Percentiles rank a stretch among this genome's conserved stretches.
Conservation (phyloP, 495 filamentous ascomycete species). For the Lentithecium fluviatile region DNA sequence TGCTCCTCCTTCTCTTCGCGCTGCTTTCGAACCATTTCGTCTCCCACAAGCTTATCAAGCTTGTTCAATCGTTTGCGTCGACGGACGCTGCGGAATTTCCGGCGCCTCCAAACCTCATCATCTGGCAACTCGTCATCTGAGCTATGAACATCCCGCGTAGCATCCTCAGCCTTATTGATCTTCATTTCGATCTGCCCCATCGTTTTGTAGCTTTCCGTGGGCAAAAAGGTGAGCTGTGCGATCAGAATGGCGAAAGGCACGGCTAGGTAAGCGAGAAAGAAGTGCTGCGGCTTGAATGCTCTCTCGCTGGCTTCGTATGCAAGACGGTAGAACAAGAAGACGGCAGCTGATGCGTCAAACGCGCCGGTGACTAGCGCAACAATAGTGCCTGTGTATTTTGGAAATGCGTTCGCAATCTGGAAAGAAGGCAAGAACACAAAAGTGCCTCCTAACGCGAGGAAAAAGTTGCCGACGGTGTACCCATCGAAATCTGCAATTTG, state of each 20-base stretch:
- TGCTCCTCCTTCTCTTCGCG: constrained; percentile 56
- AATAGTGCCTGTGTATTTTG: constrained; percentile 76
- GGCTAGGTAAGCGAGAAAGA: constrained; percentile 75
- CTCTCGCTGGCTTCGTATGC: constrained; percentile 63
- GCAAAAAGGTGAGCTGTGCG: constrained; percentile 72
- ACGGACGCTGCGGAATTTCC: constrained; percentile 58
- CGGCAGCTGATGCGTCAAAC: constrained; percentile 80
- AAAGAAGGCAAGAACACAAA: constrained; percentile 88
- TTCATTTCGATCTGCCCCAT: constrained; percentile 73
- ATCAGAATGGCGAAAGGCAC: constrained; percentile 68
- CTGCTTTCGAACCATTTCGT: constrained; percentile 53
- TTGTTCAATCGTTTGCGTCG: constrained; percentile 66
- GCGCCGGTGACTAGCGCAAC: constrained; percentile 80
- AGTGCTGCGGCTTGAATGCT: constrained; percentile 61
- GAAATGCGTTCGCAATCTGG: constrained; percentile 87
- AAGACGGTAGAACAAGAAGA: constrained; percentile 81
- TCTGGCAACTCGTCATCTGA: constrained; percentile 45
- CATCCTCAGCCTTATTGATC: constrained; percentile 55
- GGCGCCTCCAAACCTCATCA: constrained; percentile 22
- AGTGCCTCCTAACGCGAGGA: constrained; percentile 79
- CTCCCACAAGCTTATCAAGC: constrained; percentile 67
- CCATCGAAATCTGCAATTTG: constrained; percentile 61
- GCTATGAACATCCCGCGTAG: constrained; percentile 42
- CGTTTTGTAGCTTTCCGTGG: constrained; percentile 78
- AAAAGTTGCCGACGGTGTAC: constrained; percentile 75